These are phyloP conservation scores for Fusarium kyushuense DNA, from an alignment of 2,329 filamentous ascomycete species.

Conservation along the genomic window DNA sequence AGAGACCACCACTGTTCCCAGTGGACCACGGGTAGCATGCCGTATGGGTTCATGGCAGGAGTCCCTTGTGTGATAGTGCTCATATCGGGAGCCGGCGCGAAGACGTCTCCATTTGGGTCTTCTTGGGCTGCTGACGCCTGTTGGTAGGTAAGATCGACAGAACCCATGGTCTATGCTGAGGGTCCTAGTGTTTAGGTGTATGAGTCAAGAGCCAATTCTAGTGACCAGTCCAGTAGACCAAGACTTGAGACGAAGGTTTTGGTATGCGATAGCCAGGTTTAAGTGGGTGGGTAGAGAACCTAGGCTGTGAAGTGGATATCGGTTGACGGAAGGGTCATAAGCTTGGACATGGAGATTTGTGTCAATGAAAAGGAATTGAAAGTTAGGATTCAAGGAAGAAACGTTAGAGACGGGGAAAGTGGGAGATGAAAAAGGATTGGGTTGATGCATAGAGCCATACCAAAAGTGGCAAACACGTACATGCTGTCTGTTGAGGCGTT, in stretches of 20 bases:
- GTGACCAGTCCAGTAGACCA: background rate
- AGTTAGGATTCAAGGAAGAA: background rate
- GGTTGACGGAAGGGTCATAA: background rate
- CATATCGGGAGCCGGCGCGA: background rate
- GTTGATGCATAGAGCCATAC: background rate
- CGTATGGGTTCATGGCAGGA: fast-evolving
- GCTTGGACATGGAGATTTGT: background rate
- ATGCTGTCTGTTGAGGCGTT: background rate
- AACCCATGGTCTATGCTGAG: background rate
- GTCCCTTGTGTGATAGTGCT: background rate
- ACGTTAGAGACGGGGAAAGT: background rate
- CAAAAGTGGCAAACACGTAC: background rate
- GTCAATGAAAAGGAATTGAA: too few relatives aligned
- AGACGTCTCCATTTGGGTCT: background rate
- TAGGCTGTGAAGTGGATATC: background rate
- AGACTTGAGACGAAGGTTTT: background rate
- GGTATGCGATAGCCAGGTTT: background rate
- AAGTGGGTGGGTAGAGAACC: too few relatives aligned
- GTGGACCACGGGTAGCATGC: background rate
- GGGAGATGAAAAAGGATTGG: background rate
- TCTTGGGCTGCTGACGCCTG: background rate
- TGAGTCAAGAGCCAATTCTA: background rate
- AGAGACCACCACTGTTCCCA: slow-evolving; percentile 4
- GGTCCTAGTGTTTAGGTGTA: background rate
- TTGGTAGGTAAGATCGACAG: background rate